Evolutionary conservation across 2,329 filamentous ascomycete species (phyloP), one percentile per base, ranked within the genome.

Genomic region (Ophiocordyceps unilateralis): DNA sequence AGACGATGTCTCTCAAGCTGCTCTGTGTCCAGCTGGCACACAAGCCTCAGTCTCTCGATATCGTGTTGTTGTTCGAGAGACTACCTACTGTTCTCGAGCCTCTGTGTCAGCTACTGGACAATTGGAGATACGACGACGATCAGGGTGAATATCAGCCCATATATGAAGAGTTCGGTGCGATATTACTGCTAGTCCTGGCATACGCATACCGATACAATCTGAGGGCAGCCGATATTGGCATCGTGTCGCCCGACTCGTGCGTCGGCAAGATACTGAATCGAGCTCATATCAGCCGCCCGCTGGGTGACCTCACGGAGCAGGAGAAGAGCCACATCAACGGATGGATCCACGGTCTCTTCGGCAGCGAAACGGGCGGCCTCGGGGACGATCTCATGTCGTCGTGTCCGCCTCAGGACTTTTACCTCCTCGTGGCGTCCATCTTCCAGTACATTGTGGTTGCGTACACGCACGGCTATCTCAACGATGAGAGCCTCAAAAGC

Each of bases 101-200:
- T 1, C 60, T 91, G 1, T 88, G 82, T 56, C 75, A 78, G 20
- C 65, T 89, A 11, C 66, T 93, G 12, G 83, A 91, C 51, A 76
- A 75, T 47, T 91, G 84, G 84, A 68, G 72, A 11, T 85, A 88
- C 51, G 84, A 89, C 34, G 83, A 87, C 47, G 83, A 89, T 50
- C 83, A 88, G 59, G 78, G 76, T 43, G 85, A 91, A 55, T 86
- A 86, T 51, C 84, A 89, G 55, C 83, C 83, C 0, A 77, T 87
- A 1, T 91, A 91, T 51, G 85, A 91, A 53, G 85, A 93, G 51
- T 91, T 89, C 50, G 83, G 83, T 1, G 77, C 81, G 0, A 78
- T 88, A 15, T 62, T 91, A 8, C 68, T 91, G 1, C 65, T 91
- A 2, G 69, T 87, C 0, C 60, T 88, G 42, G 81, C 81, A 0